phyloP scores from a whole-genome alignment of 2,329 filamentous ascomycete species.

The Rutstroemia sp. region DNA sequence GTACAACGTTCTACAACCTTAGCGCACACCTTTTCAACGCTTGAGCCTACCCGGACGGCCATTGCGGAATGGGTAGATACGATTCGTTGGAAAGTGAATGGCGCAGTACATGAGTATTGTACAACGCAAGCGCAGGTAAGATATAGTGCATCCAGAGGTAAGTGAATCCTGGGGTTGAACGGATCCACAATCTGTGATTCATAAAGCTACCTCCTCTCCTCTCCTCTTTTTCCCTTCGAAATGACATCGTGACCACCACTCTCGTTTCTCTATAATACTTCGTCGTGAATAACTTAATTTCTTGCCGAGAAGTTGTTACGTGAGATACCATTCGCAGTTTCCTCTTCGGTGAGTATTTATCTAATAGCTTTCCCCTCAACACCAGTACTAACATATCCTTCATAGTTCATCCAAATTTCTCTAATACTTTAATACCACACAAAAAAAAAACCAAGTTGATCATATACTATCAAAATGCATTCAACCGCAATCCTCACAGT shows the following conservation, averaged over 20 bases:
- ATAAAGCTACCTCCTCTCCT: neutral
- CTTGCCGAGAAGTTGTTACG: neutral
- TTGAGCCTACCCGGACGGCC: neutral
- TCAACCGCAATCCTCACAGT: neutral
- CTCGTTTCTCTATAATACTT: neutral
- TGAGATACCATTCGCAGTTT: neutral
- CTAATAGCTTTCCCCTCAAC: neutral
- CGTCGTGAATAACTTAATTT: neutral
- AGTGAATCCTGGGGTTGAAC: conserved; percentile 3
- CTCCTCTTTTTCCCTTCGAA: neutral
- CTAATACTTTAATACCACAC: neutral
- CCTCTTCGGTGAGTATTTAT: neutral
- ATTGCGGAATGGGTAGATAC: too few species aligned
- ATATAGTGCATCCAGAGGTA: too few species aligned
- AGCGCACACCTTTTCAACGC: neutral
- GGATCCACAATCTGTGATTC: conserved; percentile 3
- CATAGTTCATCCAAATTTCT: neutral
- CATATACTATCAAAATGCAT: conserved; percentile 8
- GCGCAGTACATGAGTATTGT: neutral
- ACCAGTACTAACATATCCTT: neutral
- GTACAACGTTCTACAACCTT: neutral
- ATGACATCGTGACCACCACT: neutral
- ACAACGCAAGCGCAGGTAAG: neutral
- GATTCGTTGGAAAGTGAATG: neutral
- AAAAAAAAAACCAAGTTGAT: neutral